Evolutionary conservation across 1,284 basidiomycete genomes (phyloP).

Genomic region (Takashimella tepidaria): DNA sequence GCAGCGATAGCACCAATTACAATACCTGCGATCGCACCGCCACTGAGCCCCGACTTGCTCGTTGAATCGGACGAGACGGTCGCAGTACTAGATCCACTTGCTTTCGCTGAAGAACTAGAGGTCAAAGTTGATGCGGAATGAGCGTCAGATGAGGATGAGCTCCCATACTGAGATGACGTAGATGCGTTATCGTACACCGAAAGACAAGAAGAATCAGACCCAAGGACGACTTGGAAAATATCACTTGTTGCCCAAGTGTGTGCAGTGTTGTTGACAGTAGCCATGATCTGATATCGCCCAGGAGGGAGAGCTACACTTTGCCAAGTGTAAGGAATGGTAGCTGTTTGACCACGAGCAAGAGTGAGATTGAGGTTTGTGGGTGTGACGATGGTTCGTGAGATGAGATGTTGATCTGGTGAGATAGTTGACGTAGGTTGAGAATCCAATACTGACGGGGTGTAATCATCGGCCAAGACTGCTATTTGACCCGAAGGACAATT

Average conservation of each 20-base stretch:
- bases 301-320: conserved; percentile 22
- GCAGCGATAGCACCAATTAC: conserved; percentile 33
- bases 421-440: background rate
- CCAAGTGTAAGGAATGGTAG: conserved; percentile 20
- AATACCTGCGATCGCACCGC: conserved; percentile 40
- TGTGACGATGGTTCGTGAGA: conserved; percentile 9
- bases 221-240: conserved; percentile 2
- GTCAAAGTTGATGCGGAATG: background rate
- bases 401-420: background rate
- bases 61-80: background rate
- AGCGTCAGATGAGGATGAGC: conserved; percentile 2
- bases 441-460: background rate
- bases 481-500: background rate
- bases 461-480: background rate
- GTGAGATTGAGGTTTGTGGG: conserved; percentile 18
- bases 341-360: conserved; percentile 16
- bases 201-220: background rate
- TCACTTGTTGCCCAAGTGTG: conserved; percentile 13
- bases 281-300: conserved; percentile 34
- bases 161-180: too few relatives aligned
- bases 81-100: background rate
- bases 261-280: conserved; percentile 18
- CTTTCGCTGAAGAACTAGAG: background rate
- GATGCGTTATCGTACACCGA: background rate
- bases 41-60: conserved; percentile 15